These are phyloP conservation scores for Akanthomyces muscarius DNA, from an alignment of 2,329 filamentous ascomycete species.

Conservation along the genomic window DNA sequence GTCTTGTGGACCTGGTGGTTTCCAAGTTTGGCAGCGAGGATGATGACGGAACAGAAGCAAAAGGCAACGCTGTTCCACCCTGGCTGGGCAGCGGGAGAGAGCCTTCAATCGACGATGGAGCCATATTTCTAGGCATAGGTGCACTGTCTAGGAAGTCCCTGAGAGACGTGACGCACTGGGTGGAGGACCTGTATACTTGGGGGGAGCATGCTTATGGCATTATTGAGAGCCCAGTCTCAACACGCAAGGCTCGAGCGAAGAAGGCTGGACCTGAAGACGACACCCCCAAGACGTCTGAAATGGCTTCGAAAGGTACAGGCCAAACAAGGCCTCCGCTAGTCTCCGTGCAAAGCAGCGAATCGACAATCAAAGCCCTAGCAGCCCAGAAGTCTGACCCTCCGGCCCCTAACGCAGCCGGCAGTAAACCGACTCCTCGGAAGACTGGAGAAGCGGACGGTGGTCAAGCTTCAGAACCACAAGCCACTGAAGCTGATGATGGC, in stretches of 20 bases:
- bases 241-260: conserved; percentile 46
- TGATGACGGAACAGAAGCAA: conserved; percentile 25
- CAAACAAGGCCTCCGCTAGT: neutral
- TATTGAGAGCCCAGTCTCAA: conserved; percentile 69
- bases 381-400: neutral
- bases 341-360: neutral
- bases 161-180: conserved; percentile 74
- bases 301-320: neutral
- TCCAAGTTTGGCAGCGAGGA: conserved; percentile 72
- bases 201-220: conserved; percentile 84
- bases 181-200: conserved; percentile 81
- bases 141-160: conserved; percentile 68
- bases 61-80: conserved; percentile 25
- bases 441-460: neutral
- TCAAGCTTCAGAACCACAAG: neutral
- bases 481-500: conserved; percentile 29
- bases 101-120: conserved; percentile 70
- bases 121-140: conserved; percentile 80
- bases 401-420: neutral
- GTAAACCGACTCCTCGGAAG: neutral
- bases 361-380: neutral
- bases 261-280: conserved; percentile 22
- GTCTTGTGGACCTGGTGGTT: conserved; percentile 82
- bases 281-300: neutral
- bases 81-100: conserved; percentile 74